Base-by-base conservation (phyloP, 441 rosid genomes). In the Jatropha multifida region DNA sequence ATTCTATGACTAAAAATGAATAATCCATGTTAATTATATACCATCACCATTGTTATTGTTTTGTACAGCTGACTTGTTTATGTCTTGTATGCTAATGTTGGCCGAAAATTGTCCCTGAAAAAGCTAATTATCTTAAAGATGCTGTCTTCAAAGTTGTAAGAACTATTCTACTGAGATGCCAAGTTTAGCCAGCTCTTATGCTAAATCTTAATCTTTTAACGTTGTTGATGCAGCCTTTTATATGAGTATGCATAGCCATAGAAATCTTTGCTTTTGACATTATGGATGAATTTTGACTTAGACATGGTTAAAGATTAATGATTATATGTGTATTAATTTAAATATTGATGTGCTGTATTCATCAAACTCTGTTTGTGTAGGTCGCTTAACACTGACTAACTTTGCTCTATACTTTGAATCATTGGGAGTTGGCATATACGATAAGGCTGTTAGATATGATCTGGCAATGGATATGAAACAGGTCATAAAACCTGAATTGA, bases 401-500 rank as follows among this genome's bases (percentile, higher is more conserved):
- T 77, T 68, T 82, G 94, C 97, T 48, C 79, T 94, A 65, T 92
- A 94, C 84, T 94, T 94, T 77, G 98, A 92, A 79, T 85, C 97
- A 38, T 79, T 93, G 91, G 97, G 98, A 73, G 97, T 91, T 78
- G 87, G 93, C 81, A 75, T 77, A 63, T 87, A 82, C 76, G 98
- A 94, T 78, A 92, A 89, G 82, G 86, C 95, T 73, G 90, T 81
- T 68, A 84, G 88, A 81, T 94, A 91, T 84, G 97, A 94, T 85
- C 92, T 94, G 70, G 89, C 83, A 56, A 82, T 68, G 44, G 94
- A 91, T 76, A 67, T 81, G 80, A 90, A 91, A 85, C 98, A 92
- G 82, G 93, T 94, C 82, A 81, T 94, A 74, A 92, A 85, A 84
- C 93, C 98, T 69, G 98, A 92, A 78, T 80, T 91, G 81, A 94